Base-by-base conservation (phyloP, 257 asterid species). In the Solanum chilense region DNA sequence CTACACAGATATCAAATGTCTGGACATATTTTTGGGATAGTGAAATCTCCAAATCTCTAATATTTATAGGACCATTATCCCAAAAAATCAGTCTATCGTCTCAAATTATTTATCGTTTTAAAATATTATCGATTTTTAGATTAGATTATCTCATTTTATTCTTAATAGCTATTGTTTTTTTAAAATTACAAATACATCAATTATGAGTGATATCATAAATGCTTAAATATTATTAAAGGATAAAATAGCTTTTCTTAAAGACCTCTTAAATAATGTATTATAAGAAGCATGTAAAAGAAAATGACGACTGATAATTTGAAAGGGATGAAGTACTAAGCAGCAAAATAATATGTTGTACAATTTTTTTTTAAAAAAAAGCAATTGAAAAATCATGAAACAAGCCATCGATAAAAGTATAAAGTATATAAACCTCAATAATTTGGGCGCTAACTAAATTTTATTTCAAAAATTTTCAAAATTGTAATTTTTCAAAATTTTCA, bases 21-120 rank as follows among this genome's bases (percentile, higher is more conserved):
- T 85, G 84, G 60, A 56, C 83, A 78, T 47, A 89, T 89, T 85
- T 89, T 39, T 83, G 66, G 69, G 85, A 84, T 56, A 70, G 82
- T 44, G 91, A 89, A 69, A 33, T n/a, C 77, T 74, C 86, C 35
- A 86, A 27, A 47, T 81, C 70, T 70, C 69, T 23, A 77, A 39
- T 84, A 64, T 41, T 4, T 84, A 66, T 84, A 20, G 78, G 77
- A 84, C 60, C 41, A 29, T 66, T 21, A 66, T 29, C 87, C 42
- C n/a, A 64, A 23, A 35, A 33, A 12, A 62, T 20, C 18, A 60
- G 0, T 52, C 0, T 16, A 1, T 6, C 23, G 25, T 56, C 12
- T 56, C 13, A 58, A 21, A 58, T n/a, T n/a, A 27, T 68, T 27
- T 68, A 27, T 68, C 5, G 0, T 66, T 25, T 66, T 25, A 10